These are phyloP conservation scores for Larix sibirica DNA, from an alignment of 83 land plant species.

Conservation along the genomic window DNA sequence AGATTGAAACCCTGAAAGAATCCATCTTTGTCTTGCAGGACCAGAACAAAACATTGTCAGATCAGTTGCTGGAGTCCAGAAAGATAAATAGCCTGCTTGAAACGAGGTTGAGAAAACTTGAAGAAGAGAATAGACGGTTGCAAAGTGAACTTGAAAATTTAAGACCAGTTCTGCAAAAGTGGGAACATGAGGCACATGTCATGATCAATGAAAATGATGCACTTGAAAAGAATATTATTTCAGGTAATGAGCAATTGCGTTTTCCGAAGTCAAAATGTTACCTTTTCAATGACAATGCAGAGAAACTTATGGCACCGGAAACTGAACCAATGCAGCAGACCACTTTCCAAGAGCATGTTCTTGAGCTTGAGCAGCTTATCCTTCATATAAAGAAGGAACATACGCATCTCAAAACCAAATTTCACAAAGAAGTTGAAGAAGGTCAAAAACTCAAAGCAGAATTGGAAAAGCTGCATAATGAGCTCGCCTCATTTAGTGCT, in stretches of 20 bases:
- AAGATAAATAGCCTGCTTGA: not conserved
- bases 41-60: not conserved
- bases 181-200: not conserved
- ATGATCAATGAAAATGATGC: not conserved
- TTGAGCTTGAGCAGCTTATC: constrained; percentile 5
- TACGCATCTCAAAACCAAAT: not conserved
- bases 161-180: not conserved
- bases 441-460: constrained; percentile 1
- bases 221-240: not conserved
- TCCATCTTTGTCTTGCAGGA: not conserved
- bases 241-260: not conserved
- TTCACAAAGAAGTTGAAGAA: constrained; percentile 6
- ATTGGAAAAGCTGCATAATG: not conserved
- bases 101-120: not conserved
- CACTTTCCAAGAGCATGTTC: not conserved
- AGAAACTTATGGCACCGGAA: not conserved
- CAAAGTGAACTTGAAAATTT: not conserved
- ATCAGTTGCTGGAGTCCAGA: not conserved
- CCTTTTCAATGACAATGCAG: not conserved
- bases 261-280: not conserved
- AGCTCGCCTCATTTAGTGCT: not conserved
- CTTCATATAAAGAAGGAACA: not conserved
- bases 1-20: not conserved
- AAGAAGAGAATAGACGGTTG: constrained; percentile 7
- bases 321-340: not conserved